Evolutionary conservation across 306 rosid species (phyloP).

Genomic region (Pachyrhizus erosus): DNA sequence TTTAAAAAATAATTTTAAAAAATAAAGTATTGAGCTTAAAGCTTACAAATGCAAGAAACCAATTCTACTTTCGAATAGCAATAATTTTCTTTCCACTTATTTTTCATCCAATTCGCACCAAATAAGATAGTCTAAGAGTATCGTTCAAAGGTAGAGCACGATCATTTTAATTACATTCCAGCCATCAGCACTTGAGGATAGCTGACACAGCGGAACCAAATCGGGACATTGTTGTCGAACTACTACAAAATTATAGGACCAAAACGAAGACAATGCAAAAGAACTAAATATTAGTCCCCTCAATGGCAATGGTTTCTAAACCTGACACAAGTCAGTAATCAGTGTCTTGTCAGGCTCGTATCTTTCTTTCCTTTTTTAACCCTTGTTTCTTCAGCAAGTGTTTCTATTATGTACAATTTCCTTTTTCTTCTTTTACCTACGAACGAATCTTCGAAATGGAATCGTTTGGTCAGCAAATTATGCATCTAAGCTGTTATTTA

Average conservation of each 20-base stretch:
- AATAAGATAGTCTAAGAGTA: background rate
- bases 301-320: slow-evolving; percentile 6
- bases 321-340: background rate
- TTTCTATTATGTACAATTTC: slow-evolving; percentile 41
- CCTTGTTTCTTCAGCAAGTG: background rate
- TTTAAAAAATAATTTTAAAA: too few relatives aligned
- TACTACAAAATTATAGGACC: background rate
- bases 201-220: background rate
- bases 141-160: slow-evolving; percentile 4
- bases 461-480: slow-evolving; percentile 26
- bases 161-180: slow-evolving; percentile 10
- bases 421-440: slow-evolving; percentile 28
- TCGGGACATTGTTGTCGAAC: background rate
- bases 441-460: slow-evolving; percentile 29
- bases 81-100: background rate
- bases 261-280: background rate
- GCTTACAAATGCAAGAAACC: background rate
- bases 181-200: slow-evolving; percentile 6
- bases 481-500: slow-evolving; percentile 53
- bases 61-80: background rate
- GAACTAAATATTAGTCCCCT: background rate
- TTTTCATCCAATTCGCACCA: slow-evolving; percentile 15
- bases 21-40: background rate
- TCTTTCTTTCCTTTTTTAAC: slow-evolving; percentile 1
- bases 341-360: slow-evolving; percentile 12